These are phyloP conservation scores for Danielia oregonensis DNA, from an alignment of 805 yeast genomes.

Conservation along the genomic window DNA sequence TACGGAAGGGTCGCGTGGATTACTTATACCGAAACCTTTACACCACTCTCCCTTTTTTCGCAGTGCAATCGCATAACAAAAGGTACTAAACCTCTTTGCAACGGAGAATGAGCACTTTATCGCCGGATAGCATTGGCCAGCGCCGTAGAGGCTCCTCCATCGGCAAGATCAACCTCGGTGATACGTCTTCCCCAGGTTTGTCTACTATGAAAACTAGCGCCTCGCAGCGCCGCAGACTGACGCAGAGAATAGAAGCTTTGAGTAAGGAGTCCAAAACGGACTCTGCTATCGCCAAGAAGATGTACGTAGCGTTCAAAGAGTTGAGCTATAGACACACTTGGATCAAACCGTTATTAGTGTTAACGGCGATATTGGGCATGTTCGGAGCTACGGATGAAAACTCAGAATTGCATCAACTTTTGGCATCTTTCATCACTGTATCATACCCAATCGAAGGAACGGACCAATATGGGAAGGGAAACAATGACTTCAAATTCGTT, in stretches of 20 bases:
- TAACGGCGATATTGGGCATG: slow-evolving; percentile 37
- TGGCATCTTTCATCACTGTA: slow-evolving; percentile 60
- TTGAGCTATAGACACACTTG: slow-evolving; percentile 62
- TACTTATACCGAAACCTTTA: too few relatives aligned
- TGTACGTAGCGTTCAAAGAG: slow-evolving; percentile 57
- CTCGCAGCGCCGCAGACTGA: slow-evolving; percentile 32
- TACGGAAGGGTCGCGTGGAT: too few relatives aligned
- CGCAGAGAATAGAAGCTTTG: slow-evolving; percentile 30
- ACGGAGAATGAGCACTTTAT: slow-evolving; percentile 9
- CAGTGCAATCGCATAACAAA: not conserved
- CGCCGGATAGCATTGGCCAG: slow-evolving; percentile 5
- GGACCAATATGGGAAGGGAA: slow-evolving; percentile 83
- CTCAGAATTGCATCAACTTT: slow-evolving; percentile 50
- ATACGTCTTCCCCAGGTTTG: slow-evolving; percentile 60
- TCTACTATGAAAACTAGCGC: slow-evolving; percentile 59
- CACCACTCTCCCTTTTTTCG: not conserved
- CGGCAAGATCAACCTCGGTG: slow-evolving; percentile 74
- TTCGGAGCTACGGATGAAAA: slow-evolving; percentile 44
- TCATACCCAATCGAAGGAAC: slow-evolving; percentile 63
- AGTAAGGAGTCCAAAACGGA: slow-evolving; percentile 34
- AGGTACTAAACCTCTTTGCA: too few relatives aligned
- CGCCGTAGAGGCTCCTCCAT: slow-evolving; percentile 63
- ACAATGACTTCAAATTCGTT: slow-evolving; percentile 75
- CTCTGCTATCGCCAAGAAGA: slow-evolving; percentile 50
- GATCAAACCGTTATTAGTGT: slow-evolving; percentile 59